Percentiles rank a stretch among this genome's conserved stretches.
Evolutionary conservation across 257 asterid genomes (phyloP).

Genomic region (Nicotiana noctiflora): DNA sequence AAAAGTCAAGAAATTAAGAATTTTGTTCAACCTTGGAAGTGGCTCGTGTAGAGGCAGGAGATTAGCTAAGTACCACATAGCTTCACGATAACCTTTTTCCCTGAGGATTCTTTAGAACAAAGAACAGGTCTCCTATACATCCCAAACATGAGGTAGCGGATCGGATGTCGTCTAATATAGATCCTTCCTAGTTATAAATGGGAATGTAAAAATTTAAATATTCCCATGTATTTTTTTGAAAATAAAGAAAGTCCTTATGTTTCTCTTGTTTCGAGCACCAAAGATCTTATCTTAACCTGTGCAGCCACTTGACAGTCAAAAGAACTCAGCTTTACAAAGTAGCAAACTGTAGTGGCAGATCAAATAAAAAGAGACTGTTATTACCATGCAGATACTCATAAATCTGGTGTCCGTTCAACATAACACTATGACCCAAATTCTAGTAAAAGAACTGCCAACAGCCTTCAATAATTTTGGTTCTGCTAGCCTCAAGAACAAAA

Average conservation of each 20-base stretch:
- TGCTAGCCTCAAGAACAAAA: neutral
- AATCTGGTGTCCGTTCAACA: neutral
- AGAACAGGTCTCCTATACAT: neutral
- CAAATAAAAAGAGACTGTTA: neutral
- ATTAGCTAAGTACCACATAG: slow-evolving; percentile 5
- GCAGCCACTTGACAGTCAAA: neutral
- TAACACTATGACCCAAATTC: neutral
- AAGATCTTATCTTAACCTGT: neutral
- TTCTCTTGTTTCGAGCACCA: neutral
- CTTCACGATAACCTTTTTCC: neutral
- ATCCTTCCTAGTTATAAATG: neutral
- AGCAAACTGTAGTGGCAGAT: neutral
- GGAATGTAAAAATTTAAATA: neutral
- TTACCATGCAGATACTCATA: neutral
- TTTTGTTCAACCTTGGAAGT: neutral
- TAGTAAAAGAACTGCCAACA: neutral
- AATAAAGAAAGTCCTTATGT: neutral
- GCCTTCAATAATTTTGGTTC: neutral
- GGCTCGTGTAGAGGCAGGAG: neutral
- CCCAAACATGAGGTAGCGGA: neutral
- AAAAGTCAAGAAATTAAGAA: neutral
- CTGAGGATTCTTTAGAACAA: neutral
- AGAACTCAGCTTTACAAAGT: neutral
- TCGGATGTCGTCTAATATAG: neutral
- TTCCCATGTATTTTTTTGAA: neutral